Conservation (phyloP, 257 asterid species). For the Capsicum rhomboideum region DNA sequence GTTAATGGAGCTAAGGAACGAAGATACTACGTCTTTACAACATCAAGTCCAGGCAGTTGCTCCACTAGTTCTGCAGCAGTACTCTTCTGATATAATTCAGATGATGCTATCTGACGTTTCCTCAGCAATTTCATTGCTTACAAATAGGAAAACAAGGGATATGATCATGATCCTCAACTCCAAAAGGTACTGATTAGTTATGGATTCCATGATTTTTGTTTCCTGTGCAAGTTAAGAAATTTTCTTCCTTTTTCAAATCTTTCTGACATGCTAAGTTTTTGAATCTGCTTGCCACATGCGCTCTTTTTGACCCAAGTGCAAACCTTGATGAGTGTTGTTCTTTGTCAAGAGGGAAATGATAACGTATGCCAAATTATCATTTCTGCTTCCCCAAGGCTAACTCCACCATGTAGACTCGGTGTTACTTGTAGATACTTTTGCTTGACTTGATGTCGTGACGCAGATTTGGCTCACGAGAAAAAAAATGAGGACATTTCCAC, state of each 20-base stretch:
- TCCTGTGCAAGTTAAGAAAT: background rate
- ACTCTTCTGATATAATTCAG: slow-evolving; percentile 56
- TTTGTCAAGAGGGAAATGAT: background rate
- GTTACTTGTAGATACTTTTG: background rate
- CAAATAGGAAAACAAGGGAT: slow-evolving; percentile 87
- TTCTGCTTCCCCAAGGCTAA: background rate
- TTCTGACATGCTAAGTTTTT: background rate
- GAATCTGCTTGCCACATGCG: background rate
- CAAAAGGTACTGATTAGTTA: slow-evolving; percentile 45
- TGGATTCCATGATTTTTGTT: background rate
- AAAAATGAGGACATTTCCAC: background rate
- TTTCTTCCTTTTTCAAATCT: background rate
- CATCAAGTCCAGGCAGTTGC: slow-evolving; percentile 97
- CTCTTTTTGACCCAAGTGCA: background rate
- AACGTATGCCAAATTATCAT: background rate
- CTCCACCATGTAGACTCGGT: background rate
- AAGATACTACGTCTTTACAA: slow-evolving; percentile 77
- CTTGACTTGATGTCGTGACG: background rate
- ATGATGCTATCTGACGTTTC: slow-evolving; percentile 63
- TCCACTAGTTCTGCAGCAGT: slow-evolving; percentile 87
- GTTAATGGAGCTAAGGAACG: slow-evolving; percentile 66
- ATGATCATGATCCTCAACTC: slow-evolving; percentile 93
- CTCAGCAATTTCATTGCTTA: slow-evolving; percentile 58
- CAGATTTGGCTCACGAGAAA: background rate
- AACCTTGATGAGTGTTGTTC: background rate